Evolutionary conservation across 441 rosid genomes (phyloP), one percentile per base, ranked within the genome.

Genomic region (Syzygium syzygioides): DNA sequence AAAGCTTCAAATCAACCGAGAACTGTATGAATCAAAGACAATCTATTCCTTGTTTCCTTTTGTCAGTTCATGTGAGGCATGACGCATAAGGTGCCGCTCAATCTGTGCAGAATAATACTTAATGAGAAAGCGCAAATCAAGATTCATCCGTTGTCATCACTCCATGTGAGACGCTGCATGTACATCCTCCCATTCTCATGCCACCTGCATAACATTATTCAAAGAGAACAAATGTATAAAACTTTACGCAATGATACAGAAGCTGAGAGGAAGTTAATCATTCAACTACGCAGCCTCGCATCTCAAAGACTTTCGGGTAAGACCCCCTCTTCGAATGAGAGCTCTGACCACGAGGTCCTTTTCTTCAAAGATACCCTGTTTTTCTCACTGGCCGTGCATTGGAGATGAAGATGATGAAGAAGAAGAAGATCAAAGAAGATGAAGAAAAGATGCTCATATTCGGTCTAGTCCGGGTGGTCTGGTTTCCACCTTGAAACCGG

Each of bases 401-500:
- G 64, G 64, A 59, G 30, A 59, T 59, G 64, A 59, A 0, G 64
- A 25, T n/a, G 62, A 57, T 45, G 48, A 45, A 45, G 48, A 45
- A 45, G 45, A 41, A 41, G 48, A 45, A 45, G 48, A 45, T 45
- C 7, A 45, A 45, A 59, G 64, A 59, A 59, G 64, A 26, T 26
- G 64, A 59, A 59, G 48, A 45, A 59, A 59, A 11, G n/a, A 26
- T 59, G 6, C 26, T 59, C 1, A 59, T 59, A 56, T 19, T 0
- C 26, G 6, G 26, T 57, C n/a, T 57, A 23, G 5, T 10, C 4
- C 10, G n/a, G 6, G 4, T 57, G 62, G n/a, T 57, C 14, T 6
- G 4, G 14, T 57, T 57, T 3, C 4, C 6, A 57, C 14, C 62
- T n/a, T 57, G 26, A 11, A 57, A 57, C 26, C 0, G 0, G 26